Conservation (phyloP, 2,329 filamentous ascomycete genomes). For the Pestalotiopsis sp. region DNA sequence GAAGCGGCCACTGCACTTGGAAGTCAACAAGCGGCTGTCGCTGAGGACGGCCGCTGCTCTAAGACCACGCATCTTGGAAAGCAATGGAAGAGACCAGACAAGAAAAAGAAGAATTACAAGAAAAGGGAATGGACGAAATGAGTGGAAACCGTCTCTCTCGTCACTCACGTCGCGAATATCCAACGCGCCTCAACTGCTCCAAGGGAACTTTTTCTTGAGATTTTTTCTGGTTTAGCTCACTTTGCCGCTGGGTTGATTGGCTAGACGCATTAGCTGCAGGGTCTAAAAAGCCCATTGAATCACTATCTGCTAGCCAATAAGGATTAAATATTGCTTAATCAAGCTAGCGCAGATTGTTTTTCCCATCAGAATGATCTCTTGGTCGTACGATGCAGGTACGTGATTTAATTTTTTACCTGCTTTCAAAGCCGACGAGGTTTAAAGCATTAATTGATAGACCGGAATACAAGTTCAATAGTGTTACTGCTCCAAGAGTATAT, state of each 20-base stretch:
- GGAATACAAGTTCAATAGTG: no score
- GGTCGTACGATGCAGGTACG: background rate
- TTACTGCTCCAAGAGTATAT: no score
- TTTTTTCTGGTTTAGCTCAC: slow-evolving; percentile 21
- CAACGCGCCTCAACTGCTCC: slow-evolving; percentile 3
- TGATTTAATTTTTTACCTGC: no score
- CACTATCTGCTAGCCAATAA: background rate
- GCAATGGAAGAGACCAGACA: slow-evolving; percentile 19
- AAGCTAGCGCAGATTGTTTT: background rate
- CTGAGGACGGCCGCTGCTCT: slow-evolving; percentile 40
- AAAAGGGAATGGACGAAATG: background rate
- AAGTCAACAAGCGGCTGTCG: slow-evolving; percentile 37
- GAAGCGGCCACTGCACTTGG: slow-evolving; percentile 35
- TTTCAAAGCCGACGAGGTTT: background rate
- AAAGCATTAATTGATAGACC: no score
- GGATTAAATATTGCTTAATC: background rate
- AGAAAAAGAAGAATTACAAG: slow-evolving; percentile 10
- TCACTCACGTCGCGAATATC: slow-evolving; percentile 2
- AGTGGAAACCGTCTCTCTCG: background rate
- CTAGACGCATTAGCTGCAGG: background rate
- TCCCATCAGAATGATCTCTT: background rate
- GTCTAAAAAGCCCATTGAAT: background rate
- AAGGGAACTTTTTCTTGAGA: slow-evolving; percentile 16
- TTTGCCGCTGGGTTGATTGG: slow-evolving; percentile 14
- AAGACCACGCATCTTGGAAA: slow-evolving; percentile 42